A percentile compares a stretch with the other conserved stretches of the same genome.
Evolutionary conservation across 2,329 filamentous ascomycete species (phyloP).

Genomic region (Venturia oleaginea): DNA sequence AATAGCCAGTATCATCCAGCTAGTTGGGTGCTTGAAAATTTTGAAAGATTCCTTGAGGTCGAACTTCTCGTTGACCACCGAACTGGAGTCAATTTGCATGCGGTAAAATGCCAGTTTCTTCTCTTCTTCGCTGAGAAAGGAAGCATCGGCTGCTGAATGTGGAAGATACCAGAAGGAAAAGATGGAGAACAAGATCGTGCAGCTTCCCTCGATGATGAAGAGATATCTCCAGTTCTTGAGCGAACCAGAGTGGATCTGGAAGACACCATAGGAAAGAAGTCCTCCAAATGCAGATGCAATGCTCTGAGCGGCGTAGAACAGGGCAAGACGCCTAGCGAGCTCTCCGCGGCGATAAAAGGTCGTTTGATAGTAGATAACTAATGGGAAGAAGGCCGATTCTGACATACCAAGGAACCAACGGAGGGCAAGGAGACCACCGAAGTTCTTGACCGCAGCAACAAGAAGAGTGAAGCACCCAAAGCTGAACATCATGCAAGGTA

Average conservation of each 20-base stretch:
- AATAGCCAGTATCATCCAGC: constrained; percentile 46
- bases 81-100: constrained; percentile 67
- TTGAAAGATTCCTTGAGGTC: constrained; percentile 41
- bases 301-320: constrained; percentile 69
- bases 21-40: constrained; percentile 46
- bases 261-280: constrained; percentile 51
- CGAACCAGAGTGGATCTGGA: constrained; percentile 44
- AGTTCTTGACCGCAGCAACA: constrained; percentile 48
- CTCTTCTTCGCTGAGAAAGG: constrained; percentile 57
- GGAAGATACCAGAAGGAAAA: constrained; percentile 66
- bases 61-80: constrained; percentile 50
- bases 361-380: constrained; percentile 54
- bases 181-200: constrained; percentile 50
- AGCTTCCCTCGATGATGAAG: constrained; percentile 51
- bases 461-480: constrained; percentile 60
- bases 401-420: constrained; percentile 59
- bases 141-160: constrained; percentile 51
- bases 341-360: constrained; percentile 63
- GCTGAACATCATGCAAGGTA: constrained; percentile 59
- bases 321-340: constrained; percentile 57
- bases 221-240: constrained; percentile 50
- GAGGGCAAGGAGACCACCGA: constrained; percentile 56
- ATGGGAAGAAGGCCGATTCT: constrained; percentile 60
- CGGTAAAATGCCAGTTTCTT: constrained; percentile 60
- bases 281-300: constrained; percentile 61